Evolutionary conservation across 2,329 filamentous ascomycete species (phyloP), one percentile per base, ranked within the genome.

Genomic region (Aspergillus sp.): DNA sequence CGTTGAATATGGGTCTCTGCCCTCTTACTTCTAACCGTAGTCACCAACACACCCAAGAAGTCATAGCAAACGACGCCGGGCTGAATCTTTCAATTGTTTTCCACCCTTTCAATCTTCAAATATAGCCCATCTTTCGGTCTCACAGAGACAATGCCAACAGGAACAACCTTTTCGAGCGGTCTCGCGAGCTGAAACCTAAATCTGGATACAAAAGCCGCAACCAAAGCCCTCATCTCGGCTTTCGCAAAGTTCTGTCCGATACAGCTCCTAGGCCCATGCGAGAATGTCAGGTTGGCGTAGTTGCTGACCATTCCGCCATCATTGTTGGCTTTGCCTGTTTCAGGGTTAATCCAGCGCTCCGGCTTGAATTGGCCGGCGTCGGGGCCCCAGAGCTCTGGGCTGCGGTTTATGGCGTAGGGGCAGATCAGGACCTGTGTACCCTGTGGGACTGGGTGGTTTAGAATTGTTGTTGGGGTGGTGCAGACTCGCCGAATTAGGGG

Each of bases 321-420:
- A 9, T 37, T 37, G 14, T n/a, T 37, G 4, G 35, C 51, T n/a
- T 46, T 46, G 11, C 40, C 41, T 1, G 27, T 39, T 39, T 46
- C 54, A 3, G 31, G 12, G 12, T 33, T 6, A 12, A 56, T 40
- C 54, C 54, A 56, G 3, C 54, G 47, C 15, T 56, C 41, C 1
- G 54, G 54, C 6, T 31, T 52, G 19, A 52, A 56, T 11, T 56
- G 14, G 25, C 23, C 27, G 8, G 54, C 54, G n/a, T 56, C 47
- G 15, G 47, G 54, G 27, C 41, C 54, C 54, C 54, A 56, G 23
- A 56, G 54, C 3, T 41, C 15, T 1, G 47, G 17, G 8, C 33
- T 45, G 15, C 46, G 54, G 15, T 56, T 56, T 15, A 45, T 46
- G 4, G 54, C 54, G 21, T 44, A 31, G 1, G 54, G 40, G 11